Evolutionary conservation across 441 rosid species (phyloP), one percentile per base, ranked within the genome.

Genomic region (Omphalea diandra): DNA sequence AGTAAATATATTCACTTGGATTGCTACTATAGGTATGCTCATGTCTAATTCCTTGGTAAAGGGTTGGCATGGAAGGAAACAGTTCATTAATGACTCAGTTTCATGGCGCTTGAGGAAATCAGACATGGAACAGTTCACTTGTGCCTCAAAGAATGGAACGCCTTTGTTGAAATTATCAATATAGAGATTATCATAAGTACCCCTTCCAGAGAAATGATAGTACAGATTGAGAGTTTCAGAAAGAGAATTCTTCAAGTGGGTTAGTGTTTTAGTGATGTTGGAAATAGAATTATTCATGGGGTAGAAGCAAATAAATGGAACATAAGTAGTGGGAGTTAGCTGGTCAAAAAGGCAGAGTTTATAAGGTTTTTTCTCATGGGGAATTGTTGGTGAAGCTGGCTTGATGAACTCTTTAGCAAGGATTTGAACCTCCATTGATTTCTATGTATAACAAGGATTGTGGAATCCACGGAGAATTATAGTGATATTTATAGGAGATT

Each of bases 291-390:
- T 24, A n/a, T 46, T 27, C n/a, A 33, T 22, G 3, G 60, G 17
- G 72, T 73, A 77, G 75, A 77, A 77, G 4, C 31, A 15, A 33
- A 73, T 36, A 7, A 35, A 0, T 10, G 81, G 52, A 15, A 38
- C 0, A 54, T 63, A 77, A 0, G 81, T 77, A 52, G 70, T 24
- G 35, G 81, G 81, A n/a, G 77, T 77, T 32, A 77, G 75, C 50
- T 73, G 77, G 57, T 73, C 69, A 3, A 77, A 68, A 7, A 69
- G 54, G 27, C 44, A 60, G 55, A 77, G 67, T 18, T 43, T 77
- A 59, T 69, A 44, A 40, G 80, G 71, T 52, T 73, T 54, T 22
- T 58, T 20, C n/a, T n/a, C n/a, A 2, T 29, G 40, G 3, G 31
- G 55, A 59, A 44, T 18, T 57, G 59, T 17, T 9, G 40, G 70